Base-by-base conservation (phyloP, 164 flowering plant species). In the Cinnamomum chago region DNA sequence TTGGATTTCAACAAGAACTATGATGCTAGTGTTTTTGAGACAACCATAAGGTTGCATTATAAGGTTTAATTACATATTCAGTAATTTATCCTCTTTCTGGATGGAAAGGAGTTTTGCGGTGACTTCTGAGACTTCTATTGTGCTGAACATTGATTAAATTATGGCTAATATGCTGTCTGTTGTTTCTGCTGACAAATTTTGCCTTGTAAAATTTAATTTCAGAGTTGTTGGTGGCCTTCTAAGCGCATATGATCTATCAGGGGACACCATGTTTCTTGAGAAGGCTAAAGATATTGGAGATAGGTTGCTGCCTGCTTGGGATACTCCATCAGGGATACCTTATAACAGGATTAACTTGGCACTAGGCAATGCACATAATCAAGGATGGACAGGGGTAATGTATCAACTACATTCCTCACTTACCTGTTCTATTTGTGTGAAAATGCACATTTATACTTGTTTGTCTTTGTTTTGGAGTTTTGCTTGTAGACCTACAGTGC, bases 211-310 rank as follows among this genome's bases (percentile, higher is more conserved):
- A 40, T 9, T 77, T 62, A 11, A 77, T 74, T 77, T 18, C 90
- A 91, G 99, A 84, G 97, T 96, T 80, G 97, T 96, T 62, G 98
- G 99, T 67, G 99, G 99, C 65, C 97, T 96, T 85, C 90, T 96
- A 73, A 96, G 99, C 83, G 88, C 98, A 72, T 96, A 86, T 87
- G 99, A 96, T 86, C 93, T 96, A 67, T 92, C 97, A 30, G 90
- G 86, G 14, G 98, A 96, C 78, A 88, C 84, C 72, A 60, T 96
- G 64, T 96, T 96, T 81, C 93, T 96, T 76, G 94, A 90, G 67
- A 96, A 96, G 85, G 95, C 98, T 62, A 88, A 69, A 83, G 98
- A 96, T 73, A 92, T 94, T 76, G 98, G 97, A 68, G 96, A 96
- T 75, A 88, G 98, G 73, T 83, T 96, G 80, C 86, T 96, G 67